These are phyloP conservation scores for Amylostereum areolatum DNA, from an alignment of 1,284 basidiomycete species.

Conservation along the genomic window DNA sequence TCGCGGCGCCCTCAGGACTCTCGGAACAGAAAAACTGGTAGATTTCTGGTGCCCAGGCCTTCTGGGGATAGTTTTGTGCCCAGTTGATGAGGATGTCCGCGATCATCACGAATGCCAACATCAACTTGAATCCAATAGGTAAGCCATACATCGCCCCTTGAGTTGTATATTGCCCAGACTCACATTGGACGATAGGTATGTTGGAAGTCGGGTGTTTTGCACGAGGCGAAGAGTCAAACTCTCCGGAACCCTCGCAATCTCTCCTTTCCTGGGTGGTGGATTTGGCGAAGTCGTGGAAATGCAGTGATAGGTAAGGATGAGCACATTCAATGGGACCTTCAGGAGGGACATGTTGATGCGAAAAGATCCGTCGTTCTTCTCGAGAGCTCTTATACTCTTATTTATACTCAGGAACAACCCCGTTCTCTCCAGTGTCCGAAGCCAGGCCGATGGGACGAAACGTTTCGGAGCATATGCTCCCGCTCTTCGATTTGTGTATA, in stretches of 20 bases:
- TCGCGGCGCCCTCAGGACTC: neutral
- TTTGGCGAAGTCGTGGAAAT: constrained; percentile 1
- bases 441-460: too few species aligned
- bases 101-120: neutral
- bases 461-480: too few species aligned
- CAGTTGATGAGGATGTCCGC: neutral
- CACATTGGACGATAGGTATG: neutral
- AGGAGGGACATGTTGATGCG: neutral
- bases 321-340: neutral
- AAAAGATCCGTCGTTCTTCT: too few species aligned
- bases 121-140: neutral
- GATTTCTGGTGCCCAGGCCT: neutral
- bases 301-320: neutral
- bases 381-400: too few species aligned
- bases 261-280: constrained; percentile 1
- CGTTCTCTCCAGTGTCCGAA: too few species aligned
- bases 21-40: neutral
- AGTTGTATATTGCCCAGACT: neutral
- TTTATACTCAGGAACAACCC: too few species aligned
- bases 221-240: neutral
- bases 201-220: neutral
- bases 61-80: neutral
- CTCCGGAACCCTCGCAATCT: neutral
- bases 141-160: neutral
- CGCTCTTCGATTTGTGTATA: too few species aligned